These are phyloP conservation scores for Avena sativa DNA, from an alignment of 176 grass and related monocot genomes.

Conservation along the genomic window DNA sequence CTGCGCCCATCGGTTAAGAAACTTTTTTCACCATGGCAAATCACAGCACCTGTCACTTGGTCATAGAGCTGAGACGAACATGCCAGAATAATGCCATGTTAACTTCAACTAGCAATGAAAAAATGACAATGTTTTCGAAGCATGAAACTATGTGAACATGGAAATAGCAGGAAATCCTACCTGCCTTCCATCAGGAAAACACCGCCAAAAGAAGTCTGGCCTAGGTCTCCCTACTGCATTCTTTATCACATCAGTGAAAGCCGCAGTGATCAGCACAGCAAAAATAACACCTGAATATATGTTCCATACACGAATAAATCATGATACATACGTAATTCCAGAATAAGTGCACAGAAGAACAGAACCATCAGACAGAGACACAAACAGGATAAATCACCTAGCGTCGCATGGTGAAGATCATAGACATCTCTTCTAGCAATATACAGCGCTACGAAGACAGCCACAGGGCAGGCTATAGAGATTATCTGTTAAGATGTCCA, in stretches of 20 bases:
- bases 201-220: conserved; percentile 94
- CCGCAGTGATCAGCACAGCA: conserved; percentile 72
- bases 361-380: background rate
- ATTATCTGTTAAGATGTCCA: conserved; percentile 57
- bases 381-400: conserved; percentile 52
- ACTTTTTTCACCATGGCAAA: conserved; percentile 68
- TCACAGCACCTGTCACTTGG: conserved; percentile 69
- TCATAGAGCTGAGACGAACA: conserved; percentile 62
- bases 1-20: conserved; percentile 77
- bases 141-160: background rate
- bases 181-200: conserved; percentile 93
- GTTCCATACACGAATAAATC: background rate
- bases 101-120: conserved; percentile 1
- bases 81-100: background rate
- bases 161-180: conserved; percentile 29
- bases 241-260: conserved; percentile 72
- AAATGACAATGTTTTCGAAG: background rate
- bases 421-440: conserved; percentile 68
- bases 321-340: background rate
- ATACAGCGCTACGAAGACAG: conserved; percentile 61
- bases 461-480: conserved; percentile 58
- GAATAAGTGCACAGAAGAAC: background rate
- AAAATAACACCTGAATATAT: conserved; percentile 60
- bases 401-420: conserved; percentile 77
- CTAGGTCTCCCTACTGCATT: conserved; percentile 76